A percentile compares a stretch with the other conserved stretches of the same genome.
phyloP scores from a whole-genome alignment of 352 stramenopile genomes.

The Globisporangium splendens region DNA sequence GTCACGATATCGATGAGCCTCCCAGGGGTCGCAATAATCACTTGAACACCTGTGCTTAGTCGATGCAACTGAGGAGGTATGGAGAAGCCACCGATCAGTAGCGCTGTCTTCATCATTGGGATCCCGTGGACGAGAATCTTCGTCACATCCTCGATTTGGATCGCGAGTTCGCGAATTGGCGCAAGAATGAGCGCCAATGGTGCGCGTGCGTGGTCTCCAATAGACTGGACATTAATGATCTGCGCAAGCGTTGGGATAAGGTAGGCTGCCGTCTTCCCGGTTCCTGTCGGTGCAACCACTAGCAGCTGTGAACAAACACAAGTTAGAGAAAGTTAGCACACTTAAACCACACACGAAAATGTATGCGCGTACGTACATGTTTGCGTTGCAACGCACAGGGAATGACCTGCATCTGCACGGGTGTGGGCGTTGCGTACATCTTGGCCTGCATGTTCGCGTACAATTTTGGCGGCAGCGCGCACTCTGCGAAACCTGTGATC shows the following conservation, averaged over 20 bases:
- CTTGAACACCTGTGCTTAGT: constrained; percentile 46
- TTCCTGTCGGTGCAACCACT: constrained; percentile 60
- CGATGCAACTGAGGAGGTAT: constrained; percentile 69
- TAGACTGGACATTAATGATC: constrained; percentile 16
- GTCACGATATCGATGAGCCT: constrained; percentile 51
- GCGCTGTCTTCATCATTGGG: constrained; percentile 56
- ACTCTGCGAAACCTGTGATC: constrained; percentile 18
- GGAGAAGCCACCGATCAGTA: constrained; percentile 61
- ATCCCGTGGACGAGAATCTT: constrained; percentile 61
- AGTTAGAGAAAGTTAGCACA: no score
- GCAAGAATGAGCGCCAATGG: constrained; percentile 46
- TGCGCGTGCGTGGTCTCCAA: not conserved
- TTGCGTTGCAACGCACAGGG: constrained; percentile 37
- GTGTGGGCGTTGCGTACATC: constrained; percentile 39
- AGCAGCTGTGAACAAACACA: constrained; percentile 48
- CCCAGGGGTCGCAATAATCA: constrained; percentile 66
- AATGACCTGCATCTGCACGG: constrained; percentile 77
- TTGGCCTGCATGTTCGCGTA: constrained; percentile 33
- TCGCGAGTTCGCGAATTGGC: constrained; percentile 66
- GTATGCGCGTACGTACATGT: constrained; percentile 43
- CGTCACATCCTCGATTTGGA: constrained; percentile 63
- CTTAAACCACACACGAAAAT: no score
- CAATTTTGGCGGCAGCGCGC: constrained; percentile 27
- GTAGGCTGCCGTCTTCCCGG: constrained; percentile 67
- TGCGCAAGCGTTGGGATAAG: constrained; percentile 52